Evolutionary conservation across 2,329 filamentous ascomycete genomes (phyloP), one percentile per base, ranked within the genome.

Genomic region (Beauveria rudraprayagi): DNA sequence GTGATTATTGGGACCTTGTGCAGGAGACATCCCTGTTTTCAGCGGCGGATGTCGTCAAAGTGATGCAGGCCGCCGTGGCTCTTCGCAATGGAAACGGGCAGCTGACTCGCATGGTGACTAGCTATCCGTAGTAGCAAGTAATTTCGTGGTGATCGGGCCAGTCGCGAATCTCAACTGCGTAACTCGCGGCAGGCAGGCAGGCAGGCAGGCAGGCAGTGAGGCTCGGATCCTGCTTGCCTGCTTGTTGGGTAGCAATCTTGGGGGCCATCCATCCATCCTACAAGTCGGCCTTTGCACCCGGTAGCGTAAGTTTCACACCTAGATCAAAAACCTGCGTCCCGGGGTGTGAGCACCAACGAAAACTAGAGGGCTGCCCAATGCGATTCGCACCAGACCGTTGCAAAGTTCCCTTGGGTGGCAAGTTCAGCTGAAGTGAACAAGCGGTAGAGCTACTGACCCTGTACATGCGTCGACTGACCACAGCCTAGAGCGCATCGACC

Each of bases 381-480:
- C 5, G 19, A 48, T 48, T 22, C 43, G 28, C 41, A 10, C 51
- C 28, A 55, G 51, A 43, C 51, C 58, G 58, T 55, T 55, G 58
- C 24, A 54, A 61, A 48, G 48, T 54, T 50, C 37, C 56, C 19
- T 34, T 37, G 48, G 47, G 48, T 59, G 41, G 19, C 48, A 26
- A 22, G 57, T 61, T 61, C 58, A 61, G 58, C 58, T 61, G 50
- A 61, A 26, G 58, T 60, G 58, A 60, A 55, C 58, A 60, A 54
- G 41, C 50, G 40, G 58, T 22, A 61, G 51, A 55, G 51, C 51
- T 51, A 61, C 51, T 16, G 16, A 55, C 28, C 58, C 43, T 54
- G 50, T 40, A 40, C n/a, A 26, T 41, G 41, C 40, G 34, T 51
- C 41, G 41, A 54, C 28, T 28, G 57, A 60, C 50, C 19, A 41